Percentiles rank a stretch among this genome's conserved stretches.
phyloP scores from a whole-genome alignment of 495 filamentous ascomycete genomes.

The Staphylotrichum tortipilum region DNA sequence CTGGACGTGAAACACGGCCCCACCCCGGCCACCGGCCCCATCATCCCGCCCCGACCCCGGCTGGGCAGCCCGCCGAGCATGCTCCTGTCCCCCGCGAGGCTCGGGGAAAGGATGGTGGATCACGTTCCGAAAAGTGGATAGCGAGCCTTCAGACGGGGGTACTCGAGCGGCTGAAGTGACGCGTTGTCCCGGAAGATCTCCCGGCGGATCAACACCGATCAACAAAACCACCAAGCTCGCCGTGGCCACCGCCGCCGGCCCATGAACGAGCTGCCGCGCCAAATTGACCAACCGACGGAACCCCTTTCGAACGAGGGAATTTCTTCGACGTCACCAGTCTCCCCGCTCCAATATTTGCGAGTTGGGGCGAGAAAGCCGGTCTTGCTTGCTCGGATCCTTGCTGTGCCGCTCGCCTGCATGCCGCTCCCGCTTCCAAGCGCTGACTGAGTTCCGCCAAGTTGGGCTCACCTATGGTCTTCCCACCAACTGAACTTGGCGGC shows the following conservation, averaged over 20 bases:
- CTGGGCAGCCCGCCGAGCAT: not conserved
- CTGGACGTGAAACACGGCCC: not conserved
- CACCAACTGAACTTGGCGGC: not conserved
- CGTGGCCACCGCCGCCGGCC: too few species aligned
- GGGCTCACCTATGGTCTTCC: not conserved
- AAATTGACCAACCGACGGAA: too few species aligned
- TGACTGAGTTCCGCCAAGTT: slow-evolving; percentile 1
- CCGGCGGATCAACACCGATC: too few species aligned
- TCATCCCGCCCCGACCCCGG: not conserved
- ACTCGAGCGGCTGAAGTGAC: too few species aligned
- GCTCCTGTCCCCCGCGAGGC: not conserved
- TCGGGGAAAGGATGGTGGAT: not conserved
- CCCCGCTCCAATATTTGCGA: too few species aligned
- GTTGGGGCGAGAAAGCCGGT: not conserved
- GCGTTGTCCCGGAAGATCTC: too few species aligned
- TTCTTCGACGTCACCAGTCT: too few species aligned
- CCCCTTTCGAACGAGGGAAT: too few species aligned
- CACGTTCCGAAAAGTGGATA: too few species aligned
- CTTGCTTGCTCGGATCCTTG: not conserved
- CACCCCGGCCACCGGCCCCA: not conserved
- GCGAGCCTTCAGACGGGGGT: too few species aligned
- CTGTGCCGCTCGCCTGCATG: not conserved
- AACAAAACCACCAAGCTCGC: too few species aligned
- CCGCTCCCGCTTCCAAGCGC: not conserved
- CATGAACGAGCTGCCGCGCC: too few species aligned